A percentile compares a stretch with the other conserved stretches of the same genome.
Evolutionary conservation across 495 filamentous ascomycete genomes (phyloP).

Genomic region (Hamigera avellanea): DNA sequence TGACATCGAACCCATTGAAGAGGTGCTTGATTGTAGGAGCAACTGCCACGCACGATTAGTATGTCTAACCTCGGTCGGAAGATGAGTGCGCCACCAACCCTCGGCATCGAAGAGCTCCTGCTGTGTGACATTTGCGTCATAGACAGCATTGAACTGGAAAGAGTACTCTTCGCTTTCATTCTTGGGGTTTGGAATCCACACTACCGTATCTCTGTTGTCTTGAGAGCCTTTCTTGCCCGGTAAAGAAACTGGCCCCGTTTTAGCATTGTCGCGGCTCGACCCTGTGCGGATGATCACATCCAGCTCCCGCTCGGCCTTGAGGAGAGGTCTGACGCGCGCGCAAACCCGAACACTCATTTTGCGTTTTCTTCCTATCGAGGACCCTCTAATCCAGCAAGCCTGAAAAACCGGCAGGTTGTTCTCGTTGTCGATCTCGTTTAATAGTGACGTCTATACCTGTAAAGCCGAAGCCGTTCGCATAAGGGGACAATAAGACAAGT

Average conservation of each 20-base stretch:
- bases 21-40: conserved; percentile 74
- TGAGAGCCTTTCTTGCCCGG: conserved; percentile 16
- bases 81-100: conserved; percentile 40
- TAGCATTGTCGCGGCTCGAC: conserved; percentile 7
- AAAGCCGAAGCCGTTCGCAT: no score
- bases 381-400: conserved; percentile 1
- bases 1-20: conserved; percentile 88
- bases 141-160: conserved; percentile 92
- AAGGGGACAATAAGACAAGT: no score
- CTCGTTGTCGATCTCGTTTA: no score
- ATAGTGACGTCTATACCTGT: no score
- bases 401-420: neutral
- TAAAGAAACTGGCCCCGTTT: neutral
- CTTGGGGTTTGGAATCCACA: conserved; percentile 91
- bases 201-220: conserved; percentile 47
- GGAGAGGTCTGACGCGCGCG: conserved; percentile 77
- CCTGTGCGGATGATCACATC: conserved; percentile 70
- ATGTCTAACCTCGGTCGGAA: conserved; percentile 1
- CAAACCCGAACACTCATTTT: conserved; percentile 66
- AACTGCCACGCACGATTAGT: conserved; percentile 27
- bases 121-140: conserved; percentile 67
- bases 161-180: conserved; percentile 84
- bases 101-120: conserved; percentile 81
- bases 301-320: conserved; percentile 68
- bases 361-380: conserved; percentile 2